A percentile compares a stretch with the other conserved stretches of the same genome.
Conservation (phyloP, 192 early-diverging fungal species). For the Linnemannia hyalina region DNA sequence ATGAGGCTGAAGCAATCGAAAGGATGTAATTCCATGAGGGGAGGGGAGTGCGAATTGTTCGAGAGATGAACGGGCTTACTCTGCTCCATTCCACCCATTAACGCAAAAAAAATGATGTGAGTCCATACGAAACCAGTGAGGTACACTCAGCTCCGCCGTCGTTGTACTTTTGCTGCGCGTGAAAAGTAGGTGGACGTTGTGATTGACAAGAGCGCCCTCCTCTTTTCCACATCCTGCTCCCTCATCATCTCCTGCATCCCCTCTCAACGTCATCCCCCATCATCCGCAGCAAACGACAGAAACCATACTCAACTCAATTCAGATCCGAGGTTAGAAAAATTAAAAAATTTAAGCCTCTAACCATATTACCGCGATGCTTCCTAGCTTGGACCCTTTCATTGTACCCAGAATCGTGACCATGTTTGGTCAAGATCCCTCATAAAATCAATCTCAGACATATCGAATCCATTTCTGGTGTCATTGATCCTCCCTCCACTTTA, state of each 20-base stretch:
- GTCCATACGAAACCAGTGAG: neutral
- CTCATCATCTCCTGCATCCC: too few relatives aligned
- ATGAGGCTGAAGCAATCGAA: neutral
- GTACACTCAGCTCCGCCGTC: neutral
- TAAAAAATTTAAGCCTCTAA: too few relatives aligned
- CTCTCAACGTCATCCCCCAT: too few relatives aligned
- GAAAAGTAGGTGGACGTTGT: too few relatives aligned
- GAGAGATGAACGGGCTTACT: neutral
- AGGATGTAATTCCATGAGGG: neutral
- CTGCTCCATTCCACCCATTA: neutral
- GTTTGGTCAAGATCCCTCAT: neutral
- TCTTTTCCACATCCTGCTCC: too few relatives aligned
- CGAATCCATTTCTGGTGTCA: neutral
- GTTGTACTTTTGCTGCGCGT: neutral
- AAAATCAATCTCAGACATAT: neutral
- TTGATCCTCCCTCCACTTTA: neutral
- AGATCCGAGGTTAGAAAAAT: neutral
- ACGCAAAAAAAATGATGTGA: neutral
- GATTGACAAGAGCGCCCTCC: too few relatives aligned
- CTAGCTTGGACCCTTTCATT: neutral
- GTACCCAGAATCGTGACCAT: neutral
- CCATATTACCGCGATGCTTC: neutral
- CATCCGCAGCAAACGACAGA: too few relatives aligned
- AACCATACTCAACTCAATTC: too few relatives aligned
- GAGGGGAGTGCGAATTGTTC: neutral